Conservation (phyloP, 306 rosid genomes). For the Cucumis cinereus region DNA sequence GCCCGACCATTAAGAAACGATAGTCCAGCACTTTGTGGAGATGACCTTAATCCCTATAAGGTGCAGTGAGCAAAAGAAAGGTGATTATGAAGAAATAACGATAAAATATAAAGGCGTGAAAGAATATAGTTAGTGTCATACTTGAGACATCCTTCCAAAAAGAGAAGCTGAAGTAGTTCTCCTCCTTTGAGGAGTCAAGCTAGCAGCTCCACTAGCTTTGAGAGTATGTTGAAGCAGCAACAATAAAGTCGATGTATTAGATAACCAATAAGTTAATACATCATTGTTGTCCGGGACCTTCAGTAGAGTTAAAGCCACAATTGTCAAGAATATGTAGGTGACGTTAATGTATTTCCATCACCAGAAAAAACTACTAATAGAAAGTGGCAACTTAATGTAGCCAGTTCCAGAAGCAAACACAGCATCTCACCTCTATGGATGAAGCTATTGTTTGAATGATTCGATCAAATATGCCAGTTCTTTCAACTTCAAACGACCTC, state of each 20-base stretch:
- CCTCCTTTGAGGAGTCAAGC: constrained; percentile 98
- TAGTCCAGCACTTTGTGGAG: constrained; percentile 92
- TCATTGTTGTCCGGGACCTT: constrained; percentile 90
- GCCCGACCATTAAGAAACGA: constrained; percentile 83
- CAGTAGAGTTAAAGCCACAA: constrained; percentile 19
- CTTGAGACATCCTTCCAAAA: constrained; percentile 99
- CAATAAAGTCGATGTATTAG: constrained; percentile 88
- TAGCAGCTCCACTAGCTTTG: constrained; percentile 98
- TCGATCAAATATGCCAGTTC: constrained; percentile 89
- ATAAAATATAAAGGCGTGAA: constrained; percentile 1
- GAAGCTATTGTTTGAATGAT: constrained; percentile 94
- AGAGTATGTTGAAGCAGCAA: constrained; percentile 97
- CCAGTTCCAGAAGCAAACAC: constrained; percentile 10
- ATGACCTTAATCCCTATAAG: constrained; percentile 74
- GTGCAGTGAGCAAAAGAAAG: constrained; percentile 13
- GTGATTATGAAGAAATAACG: constrained; percentile 10
- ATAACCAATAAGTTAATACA: constrained; percentile 84
- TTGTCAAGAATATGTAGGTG: constrained; percentile 14
- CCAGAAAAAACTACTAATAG: constrained; percentile 10
- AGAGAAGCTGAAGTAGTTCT: constrained; percentile 83
- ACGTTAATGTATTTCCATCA: neutral
- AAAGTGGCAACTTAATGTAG: neutral
- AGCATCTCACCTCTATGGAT: constrained; percentile 62
- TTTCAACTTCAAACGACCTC: constrained; percentile 99
- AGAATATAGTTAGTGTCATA: constrained; percentile 16